Conservation (phyloP, 2,329 filamentous ascomycete species). For the Colletotrichum coccodes region DNA sequence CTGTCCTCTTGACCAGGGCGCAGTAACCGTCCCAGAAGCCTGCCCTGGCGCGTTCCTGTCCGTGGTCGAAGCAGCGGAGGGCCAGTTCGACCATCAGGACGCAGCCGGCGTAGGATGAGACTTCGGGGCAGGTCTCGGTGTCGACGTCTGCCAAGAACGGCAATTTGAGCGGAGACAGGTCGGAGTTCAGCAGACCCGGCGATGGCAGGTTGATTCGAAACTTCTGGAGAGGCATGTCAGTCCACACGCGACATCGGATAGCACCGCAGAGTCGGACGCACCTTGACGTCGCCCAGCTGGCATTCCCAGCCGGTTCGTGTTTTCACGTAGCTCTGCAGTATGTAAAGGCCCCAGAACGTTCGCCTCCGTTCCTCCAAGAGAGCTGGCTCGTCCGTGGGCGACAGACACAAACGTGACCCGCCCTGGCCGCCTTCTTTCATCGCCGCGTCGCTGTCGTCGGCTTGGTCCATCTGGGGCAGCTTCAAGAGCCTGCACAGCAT, state of each 20-base stretch:
- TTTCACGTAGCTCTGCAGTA: background rate
- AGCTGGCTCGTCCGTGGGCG: background rate
- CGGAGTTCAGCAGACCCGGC: background rate
- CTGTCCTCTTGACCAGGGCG: conserved; percentile 19
- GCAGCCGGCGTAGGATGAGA: conserved; percentile 28
- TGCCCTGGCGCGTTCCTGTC: background rate
- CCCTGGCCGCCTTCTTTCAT: background rate
- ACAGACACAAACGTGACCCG: background rate
- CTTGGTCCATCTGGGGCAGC: background rate
- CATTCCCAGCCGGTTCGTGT: background rate
- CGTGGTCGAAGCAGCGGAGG: conserved; percentile 28
- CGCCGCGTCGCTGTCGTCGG: background rate
- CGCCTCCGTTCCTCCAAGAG: background rate
- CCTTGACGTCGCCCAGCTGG: background rate
- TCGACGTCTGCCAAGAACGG: background rate
- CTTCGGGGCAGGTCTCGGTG: background rate
- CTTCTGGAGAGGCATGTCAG: background rate
- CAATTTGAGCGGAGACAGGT: background rate
- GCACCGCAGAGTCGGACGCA: no score
- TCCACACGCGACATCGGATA: background rate
- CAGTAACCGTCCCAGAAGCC: conserved; percentile 32
- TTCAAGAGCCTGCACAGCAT: conserved; percentile 22
- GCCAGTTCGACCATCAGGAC: conserved; percentile 30
- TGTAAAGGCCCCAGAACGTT: background rate
- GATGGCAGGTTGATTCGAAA: background rate